These are phyloP conservation scores for Aspergillus nanangensis DNA, from an alignment of 495 filamentous ascomycete genomes.

Conservation along the genomic window DNA sequence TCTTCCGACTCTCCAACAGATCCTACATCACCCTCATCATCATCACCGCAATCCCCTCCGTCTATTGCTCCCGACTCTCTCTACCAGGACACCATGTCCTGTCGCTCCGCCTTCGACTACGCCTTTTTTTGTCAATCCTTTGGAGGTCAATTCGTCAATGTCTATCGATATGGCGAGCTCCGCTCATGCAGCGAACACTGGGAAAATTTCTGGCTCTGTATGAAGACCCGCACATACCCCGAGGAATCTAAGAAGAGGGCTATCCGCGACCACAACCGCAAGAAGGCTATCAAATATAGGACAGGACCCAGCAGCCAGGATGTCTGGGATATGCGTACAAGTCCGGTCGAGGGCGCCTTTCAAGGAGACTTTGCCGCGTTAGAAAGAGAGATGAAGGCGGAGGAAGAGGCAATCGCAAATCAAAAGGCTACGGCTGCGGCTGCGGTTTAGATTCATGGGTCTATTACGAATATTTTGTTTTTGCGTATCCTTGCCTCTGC, in stretches of 20 bases:
- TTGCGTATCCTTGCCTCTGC: not conserved
- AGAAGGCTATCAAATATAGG: constrained; percentile 71
- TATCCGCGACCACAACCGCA: constrained; percentile 66
- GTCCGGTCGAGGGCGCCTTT: constrained; percentile 46
- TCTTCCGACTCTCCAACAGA: constrained; percentile 2
- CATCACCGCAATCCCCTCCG: constrained; percentile 18
- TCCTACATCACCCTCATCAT: not conserved
- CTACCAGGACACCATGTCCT: constrained; percentile 79
- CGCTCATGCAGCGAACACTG: constrained; percentile 74
- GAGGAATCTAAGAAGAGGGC: constrained; percentile 48
- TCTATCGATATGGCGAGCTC: constrained; percentile 80
- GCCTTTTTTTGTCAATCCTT: constrained; percentile 95
- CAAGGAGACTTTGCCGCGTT: constrained; percentile 58
- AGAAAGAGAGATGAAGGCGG: constrained; percentile 46
- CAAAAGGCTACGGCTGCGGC: not conserved
- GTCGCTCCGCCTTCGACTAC: constrained; percentile 82
- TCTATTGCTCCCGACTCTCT: constrained; percentile 56
- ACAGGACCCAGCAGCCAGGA: constrained; percentile 80
- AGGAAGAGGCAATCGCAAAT: constrained; percentile 28
- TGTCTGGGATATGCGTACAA: constrained; percentile 72
- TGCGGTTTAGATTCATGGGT: not conserved
- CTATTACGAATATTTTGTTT: not conserved
- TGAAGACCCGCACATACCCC: constrained; percentile 58
- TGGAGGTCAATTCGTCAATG: constrained; percentile 77
- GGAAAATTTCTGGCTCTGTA: constrained; percentile 93